Evolutionary conservation across 768 basidiomycete species (phyloP).

Genomic region (Harrya chromipes): DNA sequence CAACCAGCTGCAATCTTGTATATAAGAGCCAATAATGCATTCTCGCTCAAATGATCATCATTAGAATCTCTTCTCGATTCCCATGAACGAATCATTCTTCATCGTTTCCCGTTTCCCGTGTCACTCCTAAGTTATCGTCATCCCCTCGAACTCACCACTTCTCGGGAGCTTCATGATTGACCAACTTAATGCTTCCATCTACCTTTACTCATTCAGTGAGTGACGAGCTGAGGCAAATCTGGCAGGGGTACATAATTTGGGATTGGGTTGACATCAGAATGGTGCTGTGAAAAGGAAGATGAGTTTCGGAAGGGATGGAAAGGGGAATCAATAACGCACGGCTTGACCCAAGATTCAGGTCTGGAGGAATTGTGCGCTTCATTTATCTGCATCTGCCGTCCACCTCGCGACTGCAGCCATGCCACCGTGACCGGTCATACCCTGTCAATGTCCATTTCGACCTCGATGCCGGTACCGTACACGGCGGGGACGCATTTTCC

Average conservation of each 20-base stretch:
- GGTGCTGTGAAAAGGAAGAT: conserved; percentile 42
- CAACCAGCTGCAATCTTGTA: no score
- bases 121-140: no score
- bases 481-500: conserved; percentile 73
- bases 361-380: conserved; percentile 60
- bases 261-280: conserved; percentile 38
- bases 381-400: conserved; percentile 66
- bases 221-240: no score
- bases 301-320: background rate
- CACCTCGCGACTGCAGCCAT: conserved; percentile 89
- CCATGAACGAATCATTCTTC: no score
- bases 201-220: no score
- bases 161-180: no score
- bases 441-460: conserved; percentile 81
- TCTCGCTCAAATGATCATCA: no score
- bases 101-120: no score
- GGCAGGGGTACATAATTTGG: conserved; percentile 69
- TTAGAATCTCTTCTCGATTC: no score
- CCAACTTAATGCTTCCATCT: no score
- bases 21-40: no score
- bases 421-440: conserved; percentile 68
- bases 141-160: no score
- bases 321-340: conserved; percentile 20
- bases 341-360: conserved; percentile 62
- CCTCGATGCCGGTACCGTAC: conserved; percentile 85